Conservation (phyloP, 176 grass and related monocot genomes). For the Oryza australiensis region DNA sequence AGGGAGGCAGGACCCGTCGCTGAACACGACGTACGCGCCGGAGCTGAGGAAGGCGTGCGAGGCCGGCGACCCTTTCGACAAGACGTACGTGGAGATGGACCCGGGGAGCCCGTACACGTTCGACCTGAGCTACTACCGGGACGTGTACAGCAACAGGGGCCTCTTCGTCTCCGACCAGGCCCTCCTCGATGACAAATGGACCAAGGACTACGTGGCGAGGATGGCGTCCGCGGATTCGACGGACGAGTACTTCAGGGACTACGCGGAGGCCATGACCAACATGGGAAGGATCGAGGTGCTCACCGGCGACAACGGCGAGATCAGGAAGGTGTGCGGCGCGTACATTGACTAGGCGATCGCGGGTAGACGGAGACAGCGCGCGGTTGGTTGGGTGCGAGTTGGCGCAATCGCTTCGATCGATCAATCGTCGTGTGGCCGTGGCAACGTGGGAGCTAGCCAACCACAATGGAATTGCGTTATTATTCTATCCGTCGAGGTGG, state of each 20-base stretch:
- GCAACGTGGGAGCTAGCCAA: conserved; percentile 19
- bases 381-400: conserved; percentile 14
- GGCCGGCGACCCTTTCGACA: conserved; percentile 1
- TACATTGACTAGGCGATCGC: conserved; percentile 35
- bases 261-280: conserved; percentile 54
- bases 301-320: conserved; percentile 48
- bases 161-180: conserved; percentile 58
- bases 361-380: no score
- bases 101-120: conserved; percentile 27
- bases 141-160: conserved; percentile 14
- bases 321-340: conserved; percentile 49
- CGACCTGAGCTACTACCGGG: conserved; percentile 52
- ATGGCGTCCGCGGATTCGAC: conserved; percentile 46
- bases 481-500: conserved; percentile 13
- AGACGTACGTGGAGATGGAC: conserved; percentile 24
- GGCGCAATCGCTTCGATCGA: neutral
- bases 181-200: conserved; percentile 45
- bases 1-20: conserved; percentile 43
- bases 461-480: conserved; percentile 6
- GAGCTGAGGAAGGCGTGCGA: conserved; percentile 34
- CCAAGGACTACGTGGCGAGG: conserved; percentile 43
- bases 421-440: neutral
- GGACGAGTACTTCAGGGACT: conserved; percentile 53
- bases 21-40: conserved; percentile 53
- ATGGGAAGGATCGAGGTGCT: conserved; percentile 61